Evolutionary conservation across 129 eudicot genomes (phyloP), one percentile per base, ranked within the genome.

Genomic region (Scalesia atractyloides): DNA sequence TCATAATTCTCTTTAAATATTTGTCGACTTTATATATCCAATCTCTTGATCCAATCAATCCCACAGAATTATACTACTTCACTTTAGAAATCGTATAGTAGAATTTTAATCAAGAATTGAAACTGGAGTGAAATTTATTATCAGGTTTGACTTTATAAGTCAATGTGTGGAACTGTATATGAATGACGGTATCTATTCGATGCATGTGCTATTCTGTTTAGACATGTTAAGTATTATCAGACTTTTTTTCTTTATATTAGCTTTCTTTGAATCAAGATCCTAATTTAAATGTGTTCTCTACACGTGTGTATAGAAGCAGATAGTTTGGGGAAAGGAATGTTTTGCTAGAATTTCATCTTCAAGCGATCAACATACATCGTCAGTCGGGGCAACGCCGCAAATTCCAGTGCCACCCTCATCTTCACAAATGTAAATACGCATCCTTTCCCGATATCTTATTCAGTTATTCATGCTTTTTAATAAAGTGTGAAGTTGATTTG

Each of bases 301-400:
- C 37, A 63, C 43, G 17, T 69, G 64, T 60, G 57, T 74, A 39
- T 81, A 83, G 82, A 59, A 73, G 63, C 22, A 17, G 93, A 73
- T 75, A 87, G 80, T 66, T 64, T 61, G 60, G 75, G 73, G 72
- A 83, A 83, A 74, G 56, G 83, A 82, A 24, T 75, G 76, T 69
- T 92, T 92, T 85, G 94, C 96, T 53, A 87, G 88, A 78, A 76
- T 82, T 73, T 67, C 82, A 57, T 70, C 94, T 70, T 84, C 96
- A 58, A 68, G 87, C 76, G 62, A 86, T 75, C 83, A 88, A 70
- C 76, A 86, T 54, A 90, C 92, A 39, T 78, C 98, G 46, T 84
- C 98, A n/a, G 90, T 94, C 71, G 96, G 91, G 17, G 89, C 79
- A 20, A 89, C 77, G 60, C 97, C 97, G 37, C 93, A 43, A 76